Base-by-base conservation (phyloP, 1,284 basidiomycete genomes). In the Agroathelia rolfsii region DNA sequence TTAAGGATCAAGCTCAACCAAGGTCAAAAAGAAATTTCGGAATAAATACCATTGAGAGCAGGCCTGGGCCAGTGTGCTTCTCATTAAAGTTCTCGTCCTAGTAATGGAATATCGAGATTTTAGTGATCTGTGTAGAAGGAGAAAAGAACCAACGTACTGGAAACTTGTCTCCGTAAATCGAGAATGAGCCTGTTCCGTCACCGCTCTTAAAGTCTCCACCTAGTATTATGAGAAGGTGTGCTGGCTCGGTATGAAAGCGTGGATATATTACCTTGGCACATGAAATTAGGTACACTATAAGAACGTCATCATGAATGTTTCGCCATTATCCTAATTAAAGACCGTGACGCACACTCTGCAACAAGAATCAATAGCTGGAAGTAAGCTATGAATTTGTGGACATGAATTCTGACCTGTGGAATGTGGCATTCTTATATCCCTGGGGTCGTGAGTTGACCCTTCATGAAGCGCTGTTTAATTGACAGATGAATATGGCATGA, bases 1-100 rank as follows among this genome's bases (percentile, higher is more conserved):
- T 32, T 20, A 26, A 14, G 24, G 25, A 38, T 15, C 14, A 34
- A 36, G 17, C 18, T 30, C 31, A 33, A 21, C 23, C 27, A 24
- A 21, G 14, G 20, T n/a, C n/a, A n/a, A 22, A 14, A 19, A 19
- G 5, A 16, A 11, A 17, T 18, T 18, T 18, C 35, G 14, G 12
- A 8, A 11, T 4, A 37, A 64, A 32, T 44, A 78, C 86, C 88
- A 93, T 93, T 13, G 86, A 89, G 8, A 93, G 59, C 20, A 93
- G 59, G 0, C 88, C 88, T 2, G 88, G 78, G 0, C 69, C 80
- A 0, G 72, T 78, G 53, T 98, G 94, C 54, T 93, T 93, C 48
- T 92, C 72, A 31, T 70, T 66, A 50, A 98, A 98, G 56, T 92
- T 96, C 63, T 98, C 94, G 49, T 97, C 94, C 71, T 87, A 50